Percentiles rank a stretch among this genome's conserved stretches.
Evolutionary conservation across 2,329 filamentous ascomycete species (phyloP).

Genomic region (Botrytis hyacinthi): DNA sequence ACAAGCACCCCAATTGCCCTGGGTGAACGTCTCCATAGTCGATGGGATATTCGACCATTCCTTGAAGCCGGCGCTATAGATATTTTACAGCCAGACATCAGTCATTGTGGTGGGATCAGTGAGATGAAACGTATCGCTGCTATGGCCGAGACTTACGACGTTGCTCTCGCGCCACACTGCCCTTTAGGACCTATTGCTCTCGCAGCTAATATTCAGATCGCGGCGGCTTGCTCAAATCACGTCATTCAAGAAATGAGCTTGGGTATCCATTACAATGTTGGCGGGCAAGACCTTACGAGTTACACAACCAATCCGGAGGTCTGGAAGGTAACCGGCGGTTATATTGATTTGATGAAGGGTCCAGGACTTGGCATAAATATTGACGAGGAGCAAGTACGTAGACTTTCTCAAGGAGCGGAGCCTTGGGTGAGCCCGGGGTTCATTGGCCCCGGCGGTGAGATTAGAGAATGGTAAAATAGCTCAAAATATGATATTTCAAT

Average conservation of each 20-base stretch:
- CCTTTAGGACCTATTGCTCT: slow-evolving; percentile 71
- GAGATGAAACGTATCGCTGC: slow-evolving; percentile 67
- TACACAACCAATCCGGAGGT: slow-evolving; percentile 65
- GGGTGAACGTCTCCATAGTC: slow-evolving; percentile 67
- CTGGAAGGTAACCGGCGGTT: slow-evolving; percentile 65
- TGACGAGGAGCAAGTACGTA: slow-evolving; percentile 65
- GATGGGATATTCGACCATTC: slow-evolving; percentile 73
- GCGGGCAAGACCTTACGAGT: slow-evolving; percentile 61
- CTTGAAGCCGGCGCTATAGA: slow-evolving; percentile 67
- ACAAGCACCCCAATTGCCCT: slow-evolving; percentile 67
- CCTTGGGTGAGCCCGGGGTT: slow-evolving; percentile 68
- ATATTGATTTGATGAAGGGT: slow-evolving; percentile 57
- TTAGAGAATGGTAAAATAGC: slow-evolving; percentile 62
- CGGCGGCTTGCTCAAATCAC: slow-evolving; percentile 60
- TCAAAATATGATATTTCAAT: not conserved
- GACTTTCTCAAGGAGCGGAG: slow-evolving; percentile 54
- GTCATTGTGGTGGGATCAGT: slow-evolving; percentile 69
- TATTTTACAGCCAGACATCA: slow-evolving; percentile 70
- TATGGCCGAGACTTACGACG: slow-evolving; percentile 72
- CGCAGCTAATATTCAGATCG: slow-evolving; percentile 69
- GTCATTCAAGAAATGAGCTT: slow-evolving; percentile 76
- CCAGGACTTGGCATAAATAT: slow-evolving; percentile 68
- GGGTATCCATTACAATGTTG: slow-evolving; percentile 76
- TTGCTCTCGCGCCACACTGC: slow-evolving; percentile 71
- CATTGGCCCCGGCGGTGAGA: slow-evolving; percentile 62